Conservation (phyloP, 2,329 filamentous ascomycete genomes). For the Capronia epimyces region DNA sequence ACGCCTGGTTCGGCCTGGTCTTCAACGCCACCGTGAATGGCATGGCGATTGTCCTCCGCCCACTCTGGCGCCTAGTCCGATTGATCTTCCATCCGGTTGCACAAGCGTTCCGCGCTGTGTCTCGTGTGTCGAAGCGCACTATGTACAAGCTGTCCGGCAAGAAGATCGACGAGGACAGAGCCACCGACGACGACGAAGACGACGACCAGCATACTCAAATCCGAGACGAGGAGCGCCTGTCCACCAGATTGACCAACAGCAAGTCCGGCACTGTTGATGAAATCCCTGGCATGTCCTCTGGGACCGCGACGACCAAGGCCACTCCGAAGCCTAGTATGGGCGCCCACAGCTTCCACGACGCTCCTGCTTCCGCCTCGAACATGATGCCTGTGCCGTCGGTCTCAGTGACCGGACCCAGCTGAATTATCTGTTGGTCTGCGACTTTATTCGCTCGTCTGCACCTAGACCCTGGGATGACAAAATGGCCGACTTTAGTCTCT, state of each 20-base stretch:
- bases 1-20: slow-evolving; percentile 49
- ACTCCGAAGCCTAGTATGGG: background rate
- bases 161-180: no score
- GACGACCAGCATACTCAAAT: background rate
- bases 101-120: slow-evolving; percentile 27
- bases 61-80: slow-evolving; percentile 33
- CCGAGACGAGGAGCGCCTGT: slow-evolving; percentile 13
- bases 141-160: slow-evolving; percentile 21
- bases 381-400: slow-evolving; percentile 14
- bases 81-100: slow-evolving; percentile 33
- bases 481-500: no score
- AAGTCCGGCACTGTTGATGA: slow-evolving; percentile 3
- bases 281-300: background rate
- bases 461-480: no score
- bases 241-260: slow-evolving; percentile 1
- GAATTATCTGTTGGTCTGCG: slow-evolving; percentile 2
- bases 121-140: slow-evolving; percentile 25
- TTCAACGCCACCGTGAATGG: slow-evolving; percentile 49
- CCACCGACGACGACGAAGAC: slow-evolving; percentile 11
- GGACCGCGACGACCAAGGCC: background rate
- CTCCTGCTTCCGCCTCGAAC: background rate
- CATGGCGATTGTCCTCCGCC: slow-evolving; percentile 49
- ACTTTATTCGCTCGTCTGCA: no score
- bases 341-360: background rate
- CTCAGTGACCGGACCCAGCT: slow-evolving; percentile 18